These are phyloP conservation scores for Epichloe uncinata DNA, from an alignment of 2,329 filamentous ascomycete species.

Conservation along the genomic window DNA sequence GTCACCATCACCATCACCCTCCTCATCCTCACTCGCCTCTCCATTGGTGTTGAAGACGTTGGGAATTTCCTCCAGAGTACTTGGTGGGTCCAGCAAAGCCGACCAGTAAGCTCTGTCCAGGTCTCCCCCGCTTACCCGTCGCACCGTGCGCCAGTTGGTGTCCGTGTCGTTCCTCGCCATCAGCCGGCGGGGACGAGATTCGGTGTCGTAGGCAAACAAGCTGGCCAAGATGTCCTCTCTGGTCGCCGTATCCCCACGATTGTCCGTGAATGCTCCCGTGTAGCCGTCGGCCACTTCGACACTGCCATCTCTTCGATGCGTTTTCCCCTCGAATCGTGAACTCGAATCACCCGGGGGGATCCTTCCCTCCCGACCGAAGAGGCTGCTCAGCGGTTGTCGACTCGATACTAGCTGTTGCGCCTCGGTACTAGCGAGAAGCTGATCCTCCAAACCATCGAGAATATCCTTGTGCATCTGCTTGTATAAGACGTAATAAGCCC, in stretches of 20 bases:
- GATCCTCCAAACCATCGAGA: slow-evolving; percentile 63
- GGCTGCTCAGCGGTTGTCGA: slow-evolving; percentile 60
- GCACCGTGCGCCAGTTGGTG: slow-evolving; percentile 22
- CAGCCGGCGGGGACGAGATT: slow-evolving; percentile 16
- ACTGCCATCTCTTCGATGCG: slow-evolving; percentile 47
- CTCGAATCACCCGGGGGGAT: slow-evolving; percentile 50
- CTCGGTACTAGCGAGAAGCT: slow-evolving; percentile 61
- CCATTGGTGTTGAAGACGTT: slow-evolving; percentile 23
- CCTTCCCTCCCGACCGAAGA: slow-evolving; percentile 59
- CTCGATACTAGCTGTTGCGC: slow-evolving; percentile 64
- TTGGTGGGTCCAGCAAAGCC: slow-evolving; percentile 32
- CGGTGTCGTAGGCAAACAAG: slow-evolving; percentile 30
- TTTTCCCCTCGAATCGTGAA: slow-evolving; percentile 47
- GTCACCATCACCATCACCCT: slow-evolving; percentile 13
- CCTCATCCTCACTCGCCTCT: slow-evolving; percentile 14
- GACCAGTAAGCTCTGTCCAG: slow-evolving; percentile 28
- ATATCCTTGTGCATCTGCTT: slow-evolving; percentile 82
- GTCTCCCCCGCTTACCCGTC: slow-evolving; percentile 17
- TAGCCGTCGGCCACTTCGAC: slow-evolving; percentile 48
- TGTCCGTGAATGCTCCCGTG: slow-evolving; percentile 42
- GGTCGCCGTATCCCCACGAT: slow-evolving; percentile 45
- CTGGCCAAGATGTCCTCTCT: slow-evolving; percentile 47
- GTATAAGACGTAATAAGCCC: slow-evolving; percentile 82
- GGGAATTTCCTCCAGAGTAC: slow-evolving; percentile 28
- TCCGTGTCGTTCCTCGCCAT: slow-evolving; percentile 19